Conservation (phyloP, 23 red algal species). For the Gracilariopsis chorda region DNA sequence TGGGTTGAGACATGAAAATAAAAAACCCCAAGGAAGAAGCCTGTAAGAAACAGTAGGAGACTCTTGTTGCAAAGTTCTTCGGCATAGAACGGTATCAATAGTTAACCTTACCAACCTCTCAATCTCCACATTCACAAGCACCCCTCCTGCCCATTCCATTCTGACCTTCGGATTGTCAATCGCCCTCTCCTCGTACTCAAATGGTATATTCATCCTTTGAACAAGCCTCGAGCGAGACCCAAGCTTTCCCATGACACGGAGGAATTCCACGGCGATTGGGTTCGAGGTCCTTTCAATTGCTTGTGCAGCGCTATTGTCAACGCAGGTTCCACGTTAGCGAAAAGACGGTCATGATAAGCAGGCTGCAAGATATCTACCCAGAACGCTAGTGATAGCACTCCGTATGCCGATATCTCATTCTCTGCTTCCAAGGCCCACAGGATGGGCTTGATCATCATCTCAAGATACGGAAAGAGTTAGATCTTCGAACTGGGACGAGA, state of each 20-base stretch:
- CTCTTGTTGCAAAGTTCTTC: neutral
- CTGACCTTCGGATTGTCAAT: neutral
- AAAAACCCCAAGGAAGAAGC: conserved; percentile 34
- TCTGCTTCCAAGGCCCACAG: conserved; percentile 61
- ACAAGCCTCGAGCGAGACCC: conserved; percentile 38
- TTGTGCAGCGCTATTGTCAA: conserved; percentile 57
- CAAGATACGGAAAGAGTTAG: conserved; percentile 86
- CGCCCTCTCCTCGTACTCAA: neutral
- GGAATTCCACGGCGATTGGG: neutral
- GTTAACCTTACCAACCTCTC: conserved; percentile 14
- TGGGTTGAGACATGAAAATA: conserved; percentile 21
- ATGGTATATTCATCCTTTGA: neutral
- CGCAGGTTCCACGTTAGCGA: conserved; percentile 68
- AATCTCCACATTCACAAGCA: conserved; percentile 2
- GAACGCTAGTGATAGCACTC: conserved; percentile 89
- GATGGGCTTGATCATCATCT: conserved; percentile 77
- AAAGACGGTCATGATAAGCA: conserved; percentile 63
- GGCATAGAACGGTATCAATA: neutral
- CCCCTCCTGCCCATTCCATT: conserved; percentile 28
- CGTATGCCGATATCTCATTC: conserved; percentile 62
- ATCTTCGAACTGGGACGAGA: conserved; percentile 84
- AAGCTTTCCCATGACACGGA: conserved; percentile 86
- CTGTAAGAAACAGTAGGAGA: neutral
- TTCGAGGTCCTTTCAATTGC: conserved; percentile 25
- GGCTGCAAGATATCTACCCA: conserved; percentile 99